Base-by-base conservation (phyloP, 2,329 filamentous ascomycete genomes). In the Epichloe sylvatica region DNA sequence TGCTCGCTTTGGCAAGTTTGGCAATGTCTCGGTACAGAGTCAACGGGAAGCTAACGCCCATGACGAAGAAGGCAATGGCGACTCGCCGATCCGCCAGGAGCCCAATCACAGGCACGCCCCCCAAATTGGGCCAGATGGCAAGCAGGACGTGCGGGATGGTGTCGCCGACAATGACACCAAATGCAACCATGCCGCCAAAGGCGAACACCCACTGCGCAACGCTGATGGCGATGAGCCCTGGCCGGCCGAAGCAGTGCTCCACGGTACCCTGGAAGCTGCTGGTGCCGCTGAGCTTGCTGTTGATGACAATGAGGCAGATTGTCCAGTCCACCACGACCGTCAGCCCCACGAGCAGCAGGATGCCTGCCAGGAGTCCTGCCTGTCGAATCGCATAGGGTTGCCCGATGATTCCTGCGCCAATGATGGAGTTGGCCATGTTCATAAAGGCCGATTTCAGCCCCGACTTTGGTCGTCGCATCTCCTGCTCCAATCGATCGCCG, bases 351-450 rank as follows among this genome's bases (percentile, higher is more conserved):
- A 98, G 77, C 50, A 98, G 76, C 44, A 88, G 60, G 5, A 91
- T 73, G 30, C 92, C 92, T 37, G 86, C 83, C 15, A 86, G 64
- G 58, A 98, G 76, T 6, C 92, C 92, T 7, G 92, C 92, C 70
- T 97, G 90, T 51, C 80, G 81, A 62, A 98, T 84, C n/a, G 92
- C 92, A 68, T 97, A 98, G 12, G 92, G 90, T 68, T 98, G 92
- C 3, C 86, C 80, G 60, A 84, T 83, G 65, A 84, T 84, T 47
- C 81, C 80, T 2, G 81, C 81, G 38, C 81, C 81, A 57, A 98
- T 96, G 64, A 98, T 98, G 59, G 86, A 94, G 71, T 98, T 98
- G 54, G 92, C 91, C 92, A 98, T 98, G 69, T 98, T 98, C 89
- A 97, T 95, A 58, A 98, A 97, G 3, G 92, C 91, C 63, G 84